Conservation (phyloP, 495 filamentous ascomycete genomes). For the Neurospora sp. region DNA sequence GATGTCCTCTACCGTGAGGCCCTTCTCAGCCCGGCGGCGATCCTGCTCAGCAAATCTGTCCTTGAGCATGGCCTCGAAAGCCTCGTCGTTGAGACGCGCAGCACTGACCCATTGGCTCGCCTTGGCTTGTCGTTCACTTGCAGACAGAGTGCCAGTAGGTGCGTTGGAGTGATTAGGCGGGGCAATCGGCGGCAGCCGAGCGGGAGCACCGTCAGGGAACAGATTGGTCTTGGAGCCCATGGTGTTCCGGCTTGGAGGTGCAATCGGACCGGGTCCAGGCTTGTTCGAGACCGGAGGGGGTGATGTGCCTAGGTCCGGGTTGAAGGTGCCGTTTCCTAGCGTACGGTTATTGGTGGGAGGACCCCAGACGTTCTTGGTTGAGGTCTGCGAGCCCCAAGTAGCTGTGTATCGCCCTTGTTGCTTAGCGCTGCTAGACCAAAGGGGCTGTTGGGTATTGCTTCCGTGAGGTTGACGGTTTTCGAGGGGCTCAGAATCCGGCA, state of each 20-base stretch:
- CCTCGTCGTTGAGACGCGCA: constrained; percentile 16
- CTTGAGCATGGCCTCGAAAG: constrained; percentile 16
- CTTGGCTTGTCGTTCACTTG: constrained; percentile 5
- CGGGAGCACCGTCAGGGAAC: constrained; percentile 10
- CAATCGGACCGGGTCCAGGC: constrained; percentile 37
- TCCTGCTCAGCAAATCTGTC: constrained; percentile 18
- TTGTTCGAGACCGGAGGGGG: constrained; percentile 25
- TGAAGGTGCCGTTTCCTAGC: constrained; percentile 73
- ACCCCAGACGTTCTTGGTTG: constrained; percentile 61
- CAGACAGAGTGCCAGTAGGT: not conserved
- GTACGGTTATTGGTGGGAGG: constrained; percentile 58
- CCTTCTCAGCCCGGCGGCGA: constrained; percentile 19
- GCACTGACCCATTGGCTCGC: constrained; percentile 9
- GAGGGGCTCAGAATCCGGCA: constrained; percentile 6
- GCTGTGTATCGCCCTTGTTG: constrained; percentile 28
- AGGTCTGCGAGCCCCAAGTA: constrained; percentile 27
- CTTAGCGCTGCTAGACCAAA: constrained; percentile 3
- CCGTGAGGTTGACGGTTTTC: constrained; percentile 13
- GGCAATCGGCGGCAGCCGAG: constrained; percentile 28
- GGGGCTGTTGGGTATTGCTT: not conserved
- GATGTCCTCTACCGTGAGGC: constrained; percentile 18
- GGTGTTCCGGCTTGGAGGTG: constrained; percentile 16
- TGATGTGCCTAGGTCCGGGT: constrained; percentile 45
- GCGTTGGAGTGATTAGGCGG: constrained; percentile 20
- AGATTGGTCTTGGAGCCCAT: not conserved